These are phyloP conservation scores for Nicotiana sylvestris DNA, from an alignment of 257 asterid genomes.

Conservation along the genomic window DNA sequence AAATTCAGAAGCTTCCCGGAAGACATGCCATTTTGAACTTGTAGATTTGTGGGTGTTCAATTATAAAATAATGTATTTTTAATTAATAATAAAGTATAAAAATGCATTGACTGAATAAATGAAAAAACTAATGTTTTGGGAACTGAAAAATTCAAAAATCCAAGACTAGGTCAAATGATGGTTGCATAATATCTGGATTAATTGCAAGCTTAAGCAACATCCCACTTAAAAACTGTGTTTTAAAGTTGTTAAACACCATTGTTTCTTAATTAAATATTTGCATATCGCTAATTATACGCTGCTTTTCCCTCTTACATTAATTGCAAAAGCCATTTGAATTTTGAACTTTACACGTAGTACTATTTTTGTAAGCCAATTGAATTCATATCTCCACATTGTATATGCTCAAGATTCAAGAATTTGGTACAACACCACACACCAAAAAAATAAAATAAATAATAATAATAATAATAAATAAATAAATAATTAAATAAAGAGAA, in stretches of 20 bases:
- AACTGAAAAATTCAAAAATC: constrained; percentile 3
- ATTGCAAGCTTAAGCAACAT: constrained; percentile 19
- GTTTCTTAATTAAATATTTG: constrained; percentile 15
- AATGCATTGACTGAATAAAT: constrained; percentile 11
- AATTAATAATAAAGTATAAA: constrained; percentile 4
- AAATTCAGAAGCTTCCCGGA: constrained; percentile 44
- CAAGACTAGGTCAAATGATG: constrained; percentile 10
- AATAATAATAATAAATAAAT: too few species aligned
- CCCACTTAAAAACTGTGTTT: not conserved
- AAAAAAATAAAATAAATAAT: too few species aligned
- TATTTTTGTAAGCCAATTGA: not conserved
- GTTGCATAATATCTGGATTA: constrained; percentile 1
- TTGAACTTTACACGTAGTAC: not conserved
- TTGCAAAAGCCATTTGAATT: constrained; percentile 6
- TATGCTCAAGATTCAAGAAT: not conserved
- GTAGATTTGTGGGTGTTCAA: constrained; percentile 13
- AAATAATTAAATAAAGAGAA: not conserved
- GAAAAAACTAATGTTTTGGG: not conserved
- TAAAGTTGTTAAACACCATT: not conserved
- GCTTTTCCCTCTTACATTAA: not conserved
- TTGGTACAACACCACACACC: not conserved
- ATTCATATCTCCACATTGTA: not conserved
- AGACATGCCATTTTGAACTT: constrained; percentile 43
- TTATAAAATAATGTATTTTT: constrained; percentile 2
- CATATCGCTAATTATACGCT: not conserved